Percentiles rank a stretch among this genome's conserved stretches.
Conservation (phyloP, 2,329 filamentous ascomycete genomes). For the Diaporthe velutina region DNA sequence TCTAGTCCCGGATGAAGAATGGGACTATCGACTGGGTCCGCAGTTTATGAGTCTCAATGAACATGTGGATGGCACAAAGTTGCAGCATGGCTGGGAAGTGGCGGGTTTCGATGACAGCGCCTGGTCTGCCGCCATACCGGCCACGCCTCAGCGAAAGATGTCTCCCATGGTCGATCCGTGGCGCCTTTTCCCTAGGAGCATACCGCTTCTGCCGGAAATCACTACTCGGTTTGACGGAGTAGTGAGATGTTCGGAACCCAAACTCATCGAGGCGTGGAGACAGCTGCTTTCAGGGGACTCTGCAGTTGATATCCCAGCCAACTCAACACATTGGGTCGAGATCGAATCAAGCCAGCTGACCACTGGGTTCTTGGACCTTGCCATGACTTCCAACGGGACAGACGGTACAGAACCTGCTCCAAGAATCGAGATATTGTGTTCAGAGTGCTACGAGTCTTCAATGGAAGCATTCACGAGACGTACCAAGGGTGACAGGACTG, state of each 20-base stretch:
- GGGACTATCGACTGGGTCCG: constrained; percentile 45
- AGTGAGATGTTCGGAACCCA: constrained; percentile 13
- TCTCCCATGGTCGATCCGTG: constrained; percentile 39
- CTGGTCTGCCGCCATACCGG: constrained; percentile 32
- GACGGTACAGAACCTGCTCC: constrained; percentile 31
- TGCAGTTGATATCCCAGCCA: constrained; percentile 35
- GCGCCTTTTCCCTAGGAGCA: constrained; percentile 35
- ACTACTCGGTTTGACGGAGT: constrained; percentile 25
- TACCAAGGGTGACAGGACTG: constrained; percentile 37
- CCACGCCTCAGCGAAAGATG: constrained; percentile 37
- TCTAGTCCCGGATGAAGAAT: constrained; percentile 46
- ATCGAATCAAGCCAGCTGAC: constrained; percentile 31
- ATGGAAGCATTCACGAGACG: constrained; percentile 38
- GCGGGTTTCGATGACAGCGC: constrained; percentile 38
- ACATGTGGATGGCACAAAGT: constrained; percentile 36
- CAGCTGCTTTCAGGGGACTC: constrained; percentile 19
- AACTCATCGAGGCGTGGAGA: background rate
- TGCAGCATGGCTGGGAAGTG: constrained; percentile 39
- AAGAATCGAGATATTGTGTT: constrained; percentile 47
- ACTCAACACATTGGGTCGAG: constrained; percentile 40
- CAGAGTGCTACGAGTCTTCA: constrained; percentile 49
- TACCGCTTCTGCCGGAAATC: constrained; percentile 34
- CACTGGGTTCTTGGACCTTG: constrained; percentile 18
- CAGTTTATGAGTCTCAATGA: constrained; percentile 45
- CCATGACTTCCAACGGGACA: background rate